Percentiles rank a stretch among this genome's conserved stretches.
Conservation (phyloP, 2,329 filamentous ascomycete genomes). For the Calonectria hawksworthii region DNA sequence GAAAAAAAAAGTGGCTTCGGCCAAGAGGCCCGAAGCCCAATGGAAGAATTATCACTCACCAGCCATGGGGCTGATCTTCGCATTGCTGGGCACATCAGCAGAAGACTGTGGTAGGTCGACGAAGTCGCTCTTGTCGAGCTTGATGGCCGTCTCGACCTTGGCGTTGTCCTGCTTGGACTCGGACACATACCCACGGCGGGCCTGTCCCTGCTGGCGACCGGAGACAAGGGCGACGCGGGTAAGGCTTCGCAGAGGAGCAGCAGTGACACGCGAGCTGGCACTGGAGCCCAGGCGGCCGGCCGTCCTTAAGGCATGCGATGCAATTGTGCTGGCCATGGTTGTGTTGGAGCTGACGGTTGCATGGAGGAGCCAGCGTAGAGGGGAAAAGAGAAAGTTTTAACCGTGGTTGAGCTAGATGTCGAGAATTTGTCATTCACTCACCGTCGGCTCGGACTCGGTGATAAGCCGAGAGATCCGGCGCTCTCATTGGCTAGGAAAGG, state of each 20-base stretch:
- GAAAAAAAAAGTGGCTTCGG: not conserved
- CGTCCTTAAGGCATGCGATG: conserved; percentile 81
- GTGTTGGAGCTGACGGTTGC: conserved; percentile 40
- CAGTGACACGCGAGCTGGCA: conserved; percentile 56
- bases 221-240: conserved; percentile 48
- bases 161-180: conserved; percentile 85
- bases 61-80: conserved; percentile 85
- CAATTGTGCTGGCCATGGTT: conserved; percentile 74
- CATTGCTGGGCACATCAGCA: conserved; percentile 53
- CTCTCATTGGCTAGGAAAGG: conserved; percentile 49
- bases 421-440: conserved; percentile 53
- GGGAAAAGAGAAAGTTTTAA: conserved; percentile 42
- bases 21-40: not conserved
- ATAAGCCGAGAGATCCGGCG: conserved; percentile 46
- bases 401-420: conserved; percentile 40
- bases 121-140: conserved; percentile 88
- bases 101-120: conserved; percentile 63
- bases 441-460: conserved; percentile 54
- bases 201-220: conserved; percentile 35
- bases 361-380: conserved; percentile 37
- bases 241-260: conserved; percentile 48
- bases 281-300: conserved; percentile 72
- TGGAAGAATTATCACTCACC: conserved; percentile 45
- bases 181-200: conserved; percentile 81
- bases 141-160: conserved; percentile 89